Evolutionary conservation across 371 early-diverging fungal species (phyloP), one percentile per base, ranked within the genome.

Genomic region (Mortierella sp.): DNA sequence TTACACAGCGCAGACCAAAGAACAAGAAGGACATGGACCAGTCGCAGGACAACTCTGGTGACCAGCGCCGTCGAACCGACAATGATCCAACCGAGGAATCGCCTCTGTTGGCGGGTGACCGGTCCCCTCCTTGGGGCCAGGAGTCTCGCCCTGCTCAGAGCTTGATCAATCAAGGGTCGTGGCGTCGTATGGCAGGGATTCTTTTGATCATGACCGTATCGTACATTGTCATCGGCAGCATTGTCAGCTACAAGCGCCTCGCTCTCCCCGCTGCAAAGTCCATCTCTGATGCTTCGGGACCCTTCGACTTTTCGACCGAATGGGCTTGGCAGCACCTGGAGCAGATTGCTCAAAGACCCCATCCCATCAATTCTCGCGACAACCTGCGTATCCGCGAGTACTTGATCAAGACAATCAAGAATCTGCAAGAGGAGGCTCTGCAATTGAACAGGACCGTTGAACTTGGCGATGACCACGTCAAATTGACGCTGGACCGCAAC

Each of bases 311-410:
- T 63, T 69, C 86, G 9, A 83, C 86, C 12, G 58, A 83, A 26
- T 83, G 83, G 60, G 85, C 86, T 1, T 88, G 82, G 64, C 73
- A 86, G 21, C 86, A 88, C 50, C 64, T 88, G 41, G 78, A 67
- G 43, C 78, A 78, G n/a, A 84, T 86, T 31, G 78, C 78, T 2
- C 81, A 73, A 34, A 74, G 71, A 38, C 89, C 89, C 16, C 87
- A 87, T 46, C 79, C 89, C 2, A 76, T 80, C 31, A 88, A 86
- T 53, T 78, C 82, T 16, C 83, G 82, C n/a, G 86, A 82, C 28
- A 80, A 72, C 41, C 24, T 78, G 23, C 72, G 64, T 7, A 55
- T 72, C 38, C 67, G 41, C 28, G 69, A 59, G 5, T 59, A 83
- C 60, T 46, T 87, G 14, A 76, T 61, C 9, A 56, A 78, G 4